Evolutionary conservation across 257 asterid species (phyloP).

Genomic region (Paraleonurus japonicus): DNA sequence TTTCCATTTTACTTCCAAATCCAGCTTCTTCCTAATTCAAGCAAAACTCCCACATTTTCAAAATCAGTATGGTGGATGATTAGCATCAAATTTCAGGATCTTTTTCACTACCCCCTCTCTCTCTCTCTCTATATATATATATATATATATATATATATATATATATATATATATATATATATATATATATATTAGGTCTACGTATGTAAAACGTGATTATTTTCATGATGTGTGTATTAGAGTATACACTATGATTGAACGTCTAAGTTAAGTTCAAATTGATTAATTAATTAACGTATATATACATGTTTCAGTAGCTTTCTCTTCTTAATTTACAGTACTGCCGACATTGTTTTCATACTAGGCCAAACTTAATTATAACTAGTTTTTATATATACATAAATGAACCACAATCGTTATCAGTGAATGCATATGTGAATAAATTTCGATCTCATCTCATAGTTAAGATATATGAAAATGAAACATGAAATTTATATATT

Average conservation of each 20-base stretch:
- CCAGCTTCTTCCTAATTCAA: slow-evolving; percentile 48
- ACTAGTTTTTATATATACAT: neutral
- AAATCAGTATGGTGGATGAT: slow-evolving; percentile 65
- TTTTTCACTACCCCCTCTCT: slow-evolving; percentile 14
- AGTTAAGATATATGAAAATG: no score
- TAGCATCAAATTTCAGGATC: slow-evolving; percentile 48
- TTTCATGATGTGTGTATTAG: neutral
- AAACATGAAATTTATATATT: no score
- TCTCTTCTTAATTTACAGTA: neutral
- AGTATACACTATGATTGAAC: neutral
- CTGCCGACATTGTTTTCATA: neutral
- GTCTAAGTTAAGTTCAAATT: neutral
- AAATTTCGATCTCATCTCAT: no score
- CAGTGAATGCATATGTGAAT: no score
- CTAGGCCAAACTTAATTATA: neutral
- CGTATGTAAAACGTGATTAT: slow-evolving; percentile 10
- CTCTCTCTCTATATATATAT: neutral
- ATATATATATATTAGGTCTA: neutral
- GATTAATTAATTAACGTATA: neutral
- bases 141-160: no score
- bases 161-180: no score
- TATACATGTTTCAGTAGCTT: neutral
- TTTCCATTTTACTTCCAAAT: slow-evolving; percentile 63
- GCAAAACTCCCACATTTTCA: slow-evolving; percentile 46
- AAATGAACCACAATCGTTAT: no score